Evolutionary conservation across 768 basidiomycete genomes (phyloP).

Genomic region (Xerocomellus intermedius): DNA sequence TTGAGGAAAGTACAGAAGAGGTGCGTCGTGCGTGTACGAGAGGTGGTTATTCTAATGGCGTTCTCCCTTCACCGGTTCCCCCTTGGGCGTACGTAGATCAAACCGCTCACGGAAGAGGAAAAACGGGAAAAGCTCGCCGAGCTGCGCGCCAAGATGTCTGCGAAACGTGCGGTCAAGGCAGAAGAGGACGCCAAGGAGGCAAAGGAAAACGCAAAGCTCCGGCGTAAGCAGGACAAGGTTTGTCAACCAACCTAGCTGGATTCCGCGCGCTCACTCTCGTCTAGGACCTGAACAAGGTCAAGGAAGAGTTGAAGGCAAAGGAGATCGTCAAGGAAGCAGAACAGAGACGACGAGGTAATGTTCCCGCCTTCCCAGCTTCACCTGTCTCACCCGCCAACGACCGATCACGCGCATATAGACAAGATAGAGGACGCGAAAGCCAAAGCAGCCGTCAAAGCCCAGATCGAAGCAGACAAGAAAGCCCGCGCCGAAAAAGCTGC

Average conservation of each 20-base stretch:
- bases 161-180: slow-evolving; percentile 73
- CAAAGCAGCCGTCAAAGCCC: slow-evolving; percentile 82
- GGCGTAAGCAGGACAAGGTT: slow-evolving; percentile 84
- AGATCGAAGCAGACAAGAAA: slow-evolving; percentile 93
- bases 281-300: slow-evolving; percentile 70
- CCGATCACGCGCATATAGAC: slow-evolving; percentile 45
- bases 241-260: fast-evolving
- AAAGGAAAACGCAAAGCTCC: slow-evolving; percentile 71
- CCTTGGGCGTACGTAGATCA: slow-evolving; percentile 53
- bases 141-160: slow-evolving; percentile 73
- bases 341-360: slow-evolving; percentile 69
- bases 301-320: slow-evolving; percentile 75
- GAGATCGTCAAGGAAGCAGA: slow-evolving; percentile 83
- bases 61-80: not conserved
- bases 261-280: not conserved
- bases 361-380: not conserved
- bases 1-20: slow-evolving; percentile 95
- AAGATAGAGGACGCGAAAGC: slow-evolving; percentile 89
- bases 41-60: too few species aligned
- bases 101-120: slow-evolving; percentile 94
- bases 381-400: not conserved
- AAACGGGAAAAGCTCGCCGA: slow-evolving; percentile 80
- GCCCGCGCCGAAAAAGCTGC: slow-evolving; percentile 86
- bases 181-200: slow-evolving; percentile 71
- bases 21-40: slow-evolving; percentile 35